Base-by-base conservation (phyloP, 371 early-diverging fungal genomes). In the Rhizomucor miehei region DNA sequence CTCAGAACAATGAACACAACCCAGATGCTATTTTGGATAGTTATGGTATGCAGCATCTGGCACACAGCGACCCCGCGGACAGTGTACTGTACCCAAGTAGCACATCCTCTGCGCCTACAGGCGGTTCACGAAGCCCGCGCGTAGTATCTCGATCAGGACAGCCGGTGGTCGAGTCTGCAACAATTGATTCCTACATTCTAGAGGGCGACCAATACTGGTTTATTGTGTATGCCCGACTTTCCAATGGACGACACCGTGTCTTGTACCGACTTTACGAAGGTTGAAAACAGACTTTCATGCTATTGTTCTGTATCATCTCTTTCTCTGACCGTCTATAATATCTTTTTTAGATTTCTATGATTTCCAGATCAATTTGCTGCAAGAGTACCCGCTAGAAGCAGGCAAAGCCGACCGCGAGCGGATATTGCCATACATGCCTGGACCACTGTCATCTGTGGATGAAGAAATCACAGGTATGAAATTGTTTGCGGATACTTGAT, bases 361-460 rank as follows among this genome's bases (percentile, higher is more conserved):
- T 44, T 84, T 91, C 48, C 93, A 93, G 48, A 83, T 90, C 44
- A 74, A 80, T n/a, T 73, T 93, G 16, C 67, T 93, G 43, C 79
- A 77, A 37, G 80, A 80, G 51, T 93, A 85, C 63, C 90, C 90
- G 1, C 65, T 70, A 6, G 90, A 91, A 59, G 81, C 85, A 29
- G 93, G 93, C 3, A 83, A 89, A 41, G 63, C 62, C 14, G 83
- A 80, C 19, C 71, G 74, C 39, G 72, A 79, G 44, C 73, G 89
- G 21, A 81, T 85, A 46, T 62, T 91, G 43, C 93, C 92, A 5
- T 91, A 85, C 64, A 82, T 91, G 79, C 90, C 90, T 14, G 86
- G 84, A 1, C 88, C 88, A 14, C 54, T 86, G 6, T 67, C 79
- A 8, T 52, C 61, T 12, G 84, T 88, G 21, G 65, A 73, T 51